Base-by-base conservation (phyloP, 2,329 filamentous ascomycete species). In the Scytalidium sp. region DNA sequence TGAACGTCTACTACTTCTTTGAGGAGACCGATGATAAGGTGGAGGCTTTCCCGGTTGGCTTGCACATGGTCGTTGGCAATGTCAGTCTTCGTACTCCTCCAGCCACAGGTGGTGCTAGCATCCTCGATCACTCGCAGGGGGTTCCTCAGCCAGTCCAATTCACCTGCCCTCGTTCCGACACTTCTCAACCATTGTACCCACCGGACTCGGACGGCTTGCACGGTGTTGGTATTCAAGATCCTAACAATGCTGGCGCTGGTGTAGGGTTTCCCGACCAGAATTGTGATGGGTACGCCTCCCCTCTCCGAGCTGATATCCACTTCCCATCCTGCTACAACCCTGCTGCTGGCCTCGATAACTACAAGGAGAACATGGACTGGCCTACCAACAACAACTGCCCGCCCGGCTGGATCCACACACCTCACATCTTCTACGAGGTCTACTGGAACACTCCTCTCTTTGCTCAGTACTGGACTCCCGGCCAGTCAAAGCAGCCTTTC, bases 291-390 rank as follows among this genome's bases (percentile, higher is more conserved):
- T 74, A 70, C 49, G 75, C 74, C 56, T 84, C 83, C 46, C 82
- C 83, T 51, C 75, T 96, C 44, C 87, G 91, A 47, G 75, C 92
- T 41, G 91, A 96, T 70, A 71, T 95, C 55, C 88, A 89, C 78
- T 95, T 96, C 72, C 89, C 90, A 2, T 92, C 87, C 3, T 96
- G 90, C 79, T 94, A 90, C 84, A 88, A 94, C 61, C 89, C 89
- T 45, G 76, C 81, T 57, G 83, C 48, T 19, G 57, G 54, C 13
- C 73, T 79, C 3, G 43, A 59, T 0, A 72, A 84, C 61, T 80
- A 85, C 69, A 73, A 75, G 55, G 75, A 74, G 25, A 82, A 96
- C 65, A 80, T 96, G 57, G 84, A 85, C 3, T 97, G 90, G 67
- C 89, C 90, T 1, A 80, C 83, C 60, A 41, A 91, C 50, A 72